A percentile compares a stretch with the other conserved stretches of the same genome.
These are phyloP conservation scores for Phaseolus lunatus DNA, from an alignment of 306 rosid genomes.

Conservation along the genomic window DNA sequence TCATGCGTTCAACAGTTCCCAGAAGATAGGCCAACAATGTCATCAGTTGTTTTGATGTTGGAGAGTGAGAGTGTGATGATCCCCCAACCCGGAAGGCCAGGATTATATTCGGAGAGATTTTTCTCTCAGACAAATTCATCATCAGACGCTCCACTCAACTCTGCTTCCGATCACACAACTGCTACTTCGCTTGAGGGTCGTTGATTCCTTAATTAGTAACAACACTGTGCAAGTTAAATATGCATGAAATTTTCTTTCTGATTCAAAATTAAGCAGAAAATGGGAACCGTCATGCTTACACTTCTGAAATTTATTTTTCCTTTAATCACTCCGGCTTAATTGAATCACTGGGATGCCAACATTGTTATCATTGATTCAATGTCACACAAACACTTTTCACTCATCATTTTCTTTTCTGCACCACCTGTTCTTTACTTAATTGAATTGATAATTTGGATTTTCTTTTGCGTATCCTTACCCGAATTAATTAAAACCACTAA, in stretches of 20 bases:
- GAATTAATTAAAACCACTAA: no score
- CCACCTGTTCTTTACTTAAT: no score
- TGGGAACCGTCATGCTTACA: not conserved
- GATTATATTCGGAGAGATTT: conserved; percentile 54
- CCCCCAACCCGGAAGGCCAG: conserved; percentile 56
- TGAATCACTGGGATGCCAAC: no score
- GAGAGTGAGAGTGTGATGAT: conserved; percentile 47
- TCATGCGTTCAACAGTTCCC: conserved; percentile 59
- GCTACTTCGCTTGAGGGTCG: conserved; percentile 47
- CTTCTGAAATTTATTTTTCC: no score
- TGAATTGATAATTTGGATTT: no score
- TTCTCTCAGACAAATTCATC: conserved; percentile 50
- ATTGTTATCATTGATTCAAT: no score
- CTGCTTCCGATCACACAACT: conserved; percentile 45
- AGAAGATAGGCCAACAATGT: conserved; percentile 67
- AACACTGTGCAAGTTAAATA: not conserved
- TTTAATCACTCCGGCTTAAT: no score
- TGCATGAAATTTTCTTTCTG: conserved; percentile 6
- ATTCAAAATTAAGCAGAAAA: conserved; percentile 19
- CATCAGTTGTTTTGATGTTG: conserved; percentile 57
- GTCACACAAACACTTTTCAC: no score
- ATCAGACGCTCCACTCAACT: conserved; percentile 39
- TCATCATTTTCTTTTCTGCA: no score
- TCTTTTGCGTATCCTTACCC: no score
- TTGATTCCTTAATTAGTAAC: conserved; percentile 22